Conservation (phyloP, 164 flowering plant genomes). For the Echeveria elegans region DNA sequence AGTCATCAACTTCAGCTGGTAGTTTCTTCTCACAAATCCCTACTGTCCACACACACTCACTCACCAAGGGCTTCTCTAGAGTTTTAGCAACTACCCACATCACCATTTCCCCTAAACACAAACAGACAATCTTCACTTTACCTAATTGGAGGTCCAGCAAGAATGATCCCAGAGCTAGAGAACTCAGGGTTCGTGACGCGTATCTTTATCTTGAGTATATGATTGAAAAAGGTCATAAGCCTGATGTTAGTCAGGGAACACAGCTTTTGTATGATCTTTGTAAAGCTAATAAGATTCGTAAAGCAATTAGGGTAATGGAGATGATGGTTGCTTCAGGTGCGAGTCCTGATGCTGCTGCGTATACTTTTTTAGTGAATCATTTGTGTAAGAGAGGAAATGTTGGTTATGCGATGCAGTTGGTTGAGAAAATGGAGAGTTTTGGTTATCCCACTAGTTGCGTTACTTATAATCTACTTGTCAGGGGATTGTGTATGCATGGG, state of each 20-base stretch:
- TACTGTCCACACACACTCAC: slow-evolving; percentile 35
- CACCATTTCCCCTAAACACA: slow-evolving; percentile 44
- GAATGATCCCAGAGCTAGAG: slow-evolving; percentile 32
- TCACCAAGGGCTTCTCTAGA: slow-evolving; percentile 37
- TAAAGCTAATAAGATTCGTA: slow-evolving; percentile 47
- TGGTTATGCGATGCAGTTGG: slow-evolving; percentile 80
- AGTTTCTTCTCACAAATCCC: slow-evolving; percentile 42
- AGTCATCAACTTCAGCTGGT: slow-evolving; percentile 20
- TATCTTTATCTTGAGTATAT: slow-evolving; percentile 50
- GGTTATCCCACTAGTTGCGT: slow-evolving; percentile 52
- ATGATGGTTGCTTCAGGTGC: slow-evolving; percentile 57
- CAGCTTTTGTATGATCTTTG: slow-evolving; percentile 70
- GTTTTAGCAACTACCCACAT: slow-evolving; percentile 51
- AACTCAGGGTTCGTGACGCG: slow-evolving; percentile 49
- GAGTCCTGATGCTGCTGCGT: slow-evolving; percentile 50
- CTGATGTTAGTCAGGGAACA: slow-evolving; percentile 58
- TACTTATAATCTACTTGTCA: slow-evolving; percentile 69
- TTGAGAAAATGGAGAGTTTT: slow-evolving; percentile 67
- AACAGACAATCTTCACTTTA: slow-evolving; percentile 33
- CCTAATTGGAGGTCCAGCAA: slow-evolving; percentile 60
- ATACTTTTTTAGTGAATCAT: slow-evolving; percentile 52
- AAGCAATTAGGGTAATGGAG: slow-evolving; percentile 68
- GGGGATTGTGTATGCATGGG: slow-evolving; percentile 70
- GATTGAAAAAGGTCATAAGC: slow-evolving; percentile 61
- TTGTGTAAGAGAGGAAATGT: slow-evolving; percentile 71